Evolutionary conservation across 1,284 basidiomycete genomes (phyloP).

Genomic region (Ustilago shanxiensis): DNA sequence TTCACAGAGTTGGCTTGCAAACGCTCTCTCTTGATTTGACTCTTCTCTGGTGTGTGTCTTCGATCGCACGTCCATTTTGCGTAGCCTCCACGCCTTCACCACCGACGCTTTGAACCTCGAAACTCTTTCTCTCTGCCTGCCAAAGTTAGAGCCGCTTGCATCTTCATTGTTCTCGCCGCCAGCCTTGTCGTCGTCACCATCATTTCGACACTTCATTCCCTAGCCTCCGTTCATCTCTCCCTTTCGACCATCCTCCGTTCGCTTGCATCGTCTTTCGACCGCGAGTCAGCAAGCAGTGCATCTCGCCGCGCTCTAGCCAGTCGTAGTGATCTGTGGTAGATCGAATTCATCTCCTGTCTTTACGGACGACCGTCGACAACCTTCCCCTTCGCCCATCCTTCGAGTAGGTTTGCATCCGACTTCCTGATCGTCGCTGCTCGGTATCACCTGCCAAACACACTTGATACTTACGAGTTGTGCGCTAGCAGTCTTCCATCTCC

Average conservation of each 20-base stretch:
- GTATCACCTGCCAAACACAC: no score
- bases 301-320: background rate
- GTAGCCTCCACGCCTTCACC: constrained; percentile 5
- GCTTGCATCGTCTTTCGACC: background rate
- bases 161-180: constrained; percentile 8
- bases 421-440: background rate
- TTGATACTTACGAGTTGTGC: no score
- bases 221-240: background rate
- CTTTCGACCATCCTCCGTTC: background rate
- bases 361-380: constrained; percentile 17
- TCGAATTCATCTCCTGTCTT: constrained; percentile 3
- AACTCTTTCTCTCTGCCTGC: constrained; percentile 4
- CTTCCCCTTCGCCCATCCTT: background rate
- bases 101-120: constrained; percentile 7
- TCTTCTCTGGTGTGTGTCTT: background rate
- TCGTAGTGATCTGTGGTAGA: background rate
- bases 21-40: background rate
- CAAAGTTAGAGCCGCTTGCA: constrained; percentile 3
- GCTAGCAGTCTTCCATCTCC: no score
- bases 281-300: background rate
- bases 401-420: constrained; percentile 17
- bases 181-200: constrained; percentile 17
- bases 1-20: no score
- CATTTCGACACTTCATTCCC: background rate
- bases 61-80: constrained; percentile 7